Evolutionary conservation across 139 green algal species (phyloP).

Genomic region (Micractinium sp.): DNA sequence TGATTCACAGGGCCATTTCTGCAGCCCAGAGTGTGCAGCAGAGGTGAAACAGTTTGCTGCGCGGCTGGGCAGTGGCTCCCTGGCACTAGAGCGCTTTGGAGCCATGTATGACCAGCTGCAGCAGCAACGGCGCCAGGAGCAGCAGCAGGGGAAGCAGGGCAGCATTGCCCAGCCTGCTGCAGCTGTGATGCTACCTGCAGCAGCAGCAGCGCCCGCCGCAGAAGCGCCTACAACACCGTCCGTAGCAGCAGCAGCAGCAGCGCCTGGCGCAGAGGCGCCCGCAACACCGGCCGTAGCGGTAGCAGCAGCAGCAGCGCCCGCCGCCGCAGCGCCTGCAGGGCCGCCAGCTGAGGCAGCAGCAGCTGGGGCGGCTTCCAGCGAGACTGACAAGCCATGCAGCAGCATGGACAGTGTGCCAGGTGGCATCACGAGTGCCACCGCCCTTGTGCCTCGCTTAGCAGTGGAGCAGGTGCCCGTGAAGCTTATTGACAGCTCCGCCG

Average conservation of each 20-base stretch:
- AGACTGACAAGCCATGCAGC: neutral
- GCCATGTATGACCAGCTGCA: slow-evolving; percentile 20
- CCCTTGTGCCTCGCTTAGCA: slow-evolving; percentile 9
- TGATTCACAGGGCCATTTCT: neutral
- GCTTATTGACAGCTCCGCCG: slow-evolving; percentile 12
- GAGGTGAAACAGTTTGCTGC: neutral
- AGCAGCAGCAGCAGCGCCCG: neutral
- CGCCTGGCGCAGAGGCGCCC: neutral
- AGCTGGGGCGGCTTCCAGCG: neutral
- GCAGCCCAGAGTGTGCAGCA: slow-evolving; percentile 6
- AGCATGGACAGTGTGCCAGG: neutral
- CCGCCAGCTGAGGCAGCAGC: neutral
- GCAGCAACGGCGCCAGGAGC: neutral
- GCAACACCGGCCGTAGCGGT: too few relatives aligned
- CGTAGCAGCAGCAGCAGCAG: neutral
- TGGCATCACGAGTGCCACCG: neutral
- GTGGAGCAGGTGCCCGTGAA: slow-evolving; percentile 26
- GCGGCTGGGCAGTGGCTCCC: slow-evolving; percentile 18
- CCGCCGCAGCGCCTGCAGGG: neutral
- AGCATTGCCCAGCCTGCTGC: neutral
- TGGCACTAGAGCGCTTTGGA: slow-evolving; percentile 30
- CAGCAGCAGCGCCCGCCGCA: neutral
- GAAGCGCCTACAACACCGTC: neutral
- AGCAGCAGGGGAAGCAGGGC: neutral
- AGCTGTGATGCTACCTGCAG: neutral